Percentiles rank a stretch among this genome's conserved stretches.
These are phyloP conservation scores for Aureobasidium melanogenum DNA, from an alignment of 2,329 filamentous ascomycete genomes.

Conservation along the genomic window DNA sequence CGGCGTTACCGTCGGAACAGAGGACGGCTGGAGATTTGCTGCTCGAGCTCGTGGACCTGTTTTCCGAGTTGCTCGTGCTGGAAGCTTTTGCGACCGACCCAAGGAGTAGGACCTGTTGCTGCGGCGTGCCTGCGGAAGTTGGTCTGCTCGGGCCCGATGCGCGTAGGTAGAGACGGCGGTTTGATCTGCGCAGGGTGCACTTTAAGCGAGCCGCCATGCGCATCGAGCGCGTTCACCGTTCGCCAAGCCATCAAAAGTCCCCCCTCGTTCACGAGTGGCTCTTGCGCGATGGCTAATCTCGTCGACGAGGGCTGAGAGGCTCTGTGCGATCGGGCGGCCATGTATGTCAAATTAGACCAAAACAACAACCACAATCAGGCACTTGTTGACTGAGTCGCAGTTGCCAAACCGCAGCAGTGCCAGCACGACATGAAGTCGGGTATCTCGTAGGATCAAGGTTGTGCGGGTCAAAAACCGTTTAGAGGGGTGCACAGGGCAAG, in stretches of 20 bases:
- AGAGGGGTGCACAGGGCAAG: conserved; percentile 9
- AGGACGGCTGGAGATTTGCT: conserved; percentile 4
- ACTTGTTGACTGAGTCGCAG: background rate
- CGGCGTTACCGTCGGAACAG: conserved; percentile 2
- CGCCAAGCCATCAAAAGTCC: conserved; percentile 11
- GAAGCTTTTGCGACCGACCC: conserved; percentile 6
- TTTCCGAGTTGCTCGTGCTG: conserved; percentile 10
- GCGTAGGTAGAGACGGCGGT: conserved; percentile 8
- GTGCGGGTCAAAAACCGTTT: background rate
- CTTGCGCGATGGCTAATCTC: conserved; percentile 8
- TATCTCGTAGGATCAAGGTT: background rate
- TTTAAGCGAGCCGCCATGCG: conserved; percentile 13
- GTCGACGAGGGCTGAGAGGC: background rate
- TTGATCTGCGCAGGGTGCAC: conserved; percentile 10
- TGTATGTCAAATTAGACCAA: background rate
- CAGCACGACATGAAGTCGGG: conserved; percentile 5
- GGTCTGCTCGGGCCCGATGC: conserved; percentile 6
- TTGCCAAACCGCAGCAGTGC: background rate
- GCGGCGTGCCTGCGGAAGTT: conserved; percentile 11
- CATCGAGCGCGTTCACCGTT: background rate
- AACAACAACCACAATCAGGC: background rate
- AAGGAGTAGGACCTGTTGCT: background rate
- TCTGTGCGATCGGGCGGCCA: background rate
- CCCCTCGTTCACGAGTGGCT: conserved; percentile 4
- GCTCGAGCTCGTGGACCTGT: conserved; percentile 4